These are phyloP conservation scores for Cryphonectria radicalis DNA, from an alignment of 2,329 filamentous ascomycete species.

Conservation along the genomic window DNA sequence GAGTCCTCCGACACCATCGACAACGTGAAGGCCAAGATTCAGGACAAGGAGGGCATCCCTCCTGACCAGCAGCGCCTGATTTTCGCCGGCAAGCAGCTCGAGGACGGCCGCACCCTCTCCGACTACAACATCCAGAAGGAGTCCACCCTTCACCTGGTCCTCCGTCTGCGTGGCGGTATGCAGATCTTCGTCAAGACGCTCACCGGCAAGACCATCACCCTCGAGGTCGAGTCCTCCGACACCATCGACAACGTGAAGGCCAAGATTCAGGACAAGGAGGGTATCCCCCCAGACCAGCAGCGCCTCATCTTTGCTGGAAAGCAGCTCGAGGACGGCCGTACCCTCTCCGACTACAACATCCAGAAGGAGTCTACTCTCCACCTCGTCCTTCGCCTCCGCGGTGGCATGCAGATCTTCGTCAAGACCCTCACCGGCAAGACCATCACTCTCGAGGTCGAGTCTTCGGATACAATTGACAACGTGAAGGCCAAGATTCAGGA, in stretches of 20 bases:
- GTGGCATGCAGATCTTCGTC: slow-evolving; percentile 78
- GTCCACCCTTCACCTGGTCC: slow-evolving; percentile 81
- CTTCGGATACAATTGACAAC: slow-evolving; percentile 71
- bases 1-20: slow-evolving; percentile 91
- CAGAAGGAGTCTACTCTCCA: slow-evolving; percentile 88
- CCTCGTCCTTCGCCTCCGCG: slow-evolving; percentile 78
- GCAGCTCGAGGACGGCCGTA: slow-evolving; percentile 90
- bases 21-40: slow-evolving; percentile 96
- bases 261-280: slow-evolving; percentile 93
- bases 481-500: slow-evolving; percentile 74
- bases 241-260: slow-evolving; percentile 94
- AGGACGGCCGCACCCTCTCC: slow-evolving; percentile 86
- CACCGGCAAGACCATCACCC: slow-evolving; percentile 91
- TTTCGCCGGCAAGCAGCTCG: slow-evolving; percentile 94
- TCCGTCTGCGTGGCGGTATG: slow-evolving; percentile 88
- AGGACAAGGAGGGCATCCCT: slow-evolving; percentile 96
- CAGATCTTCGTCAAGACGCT: slow-evolving; percentile 88
- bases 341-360: slow-evolving; percentile 93
- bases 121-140: slow-evolving; percentile 99
- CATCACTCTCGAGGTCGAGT: slow-evolving; percentile 70
- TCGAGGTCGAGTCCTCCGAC: slow-evolving; percentile 87
- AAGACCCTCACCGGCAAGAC: slow-evolving; percentile 74
- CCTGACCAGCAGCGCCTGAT: slow-evolving; percentile 96
- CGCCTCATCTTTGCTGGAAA: slow-evolving; percentile 93
- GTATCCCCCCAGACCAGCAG: slow-evolving; percentile 93